Evolutionary conservation across 1,139 yeast species (phyloP), one percentile per base, ranked within the genome.

Genomic region (Pichia sp.): DNA sequence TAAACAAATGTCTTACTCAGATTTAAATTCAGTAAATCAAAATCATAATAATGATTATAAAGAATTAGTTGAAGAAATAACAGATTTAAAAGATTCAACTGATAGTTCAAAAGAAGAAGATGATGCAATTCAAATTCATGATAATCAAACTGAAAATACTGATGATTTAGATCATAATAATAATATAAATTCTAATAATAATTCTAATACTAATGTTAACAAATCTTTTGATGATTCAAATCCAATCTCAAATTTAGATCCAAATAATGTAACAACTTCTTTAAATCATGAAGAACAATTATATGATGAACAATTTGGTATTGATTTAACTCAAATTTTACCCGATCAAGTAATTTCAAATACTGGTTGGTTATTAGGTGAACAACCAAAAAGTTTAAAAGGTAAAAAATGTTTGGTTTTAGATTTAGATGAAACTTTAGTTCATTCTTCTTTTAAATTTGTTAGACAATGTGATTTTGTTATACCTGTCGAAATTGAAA

Each of bases 361-460:
- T 11, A 56, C 83, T 5, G 87, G 84, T 5, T 76, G 75, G 66
- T 72, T 91, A 33, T 68, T 91, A 50, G 78, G 83, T 33, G 73
- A 79, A 2, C 63, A 69, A n/a, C 57, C 68, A 19, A 53, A 60
- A 4, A 56, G 59, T 13, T 62, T 78, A 39, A 53, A 61, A 33
- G 75, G 76, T 43, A 80, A 84, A 46, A 91, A 91, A 63, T 89
- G 97, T 61, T 74, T 91, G 37, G 86, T 91, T 16, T 70, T 91
- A 43, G 99, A 91, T 63, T 70, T 91, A 51, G 99, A 91, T 62
- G 99, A 91, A 64, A 91, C 99, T 2, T 73, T 91, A 49, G 98
- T 91, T 21, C 99, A 91, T 61, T 86, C 96, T 4, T 84, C 95
- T 7, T 91, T 91, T 70, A 89, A 91, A 63, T 87, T 82, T 61